A percentile compares a stretch with the other conserved stretches of the same genome.
Conservation (phyloP, 2,329 filamentous ascomycete species). For the Trichothecium roseum region DNA sequence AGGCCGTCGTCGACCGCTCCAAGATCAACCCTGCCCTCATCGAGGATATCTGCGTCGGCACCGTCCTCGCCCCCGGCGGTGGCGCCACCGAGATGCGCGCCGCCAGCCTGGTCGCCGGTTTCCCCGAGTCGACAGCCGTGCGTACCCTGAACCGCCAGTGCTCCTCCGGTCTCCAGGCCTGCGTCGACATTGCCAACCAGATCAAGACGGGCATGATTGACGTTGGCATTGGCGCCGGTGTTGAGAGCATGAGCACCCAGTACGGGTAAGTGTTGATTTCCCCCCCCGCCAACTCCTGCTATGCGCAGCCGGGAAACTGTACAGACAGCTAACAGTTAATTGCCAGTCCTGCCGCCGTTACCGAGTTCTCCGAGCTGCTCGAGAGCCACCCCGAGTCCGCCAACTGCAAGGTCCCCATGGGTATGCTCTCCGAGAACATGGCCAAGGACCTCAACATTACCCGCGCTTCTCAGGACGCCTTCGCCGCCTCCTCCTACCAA, state of each 20-base stretch:
- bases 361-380: slow-evolving; percentile 85
- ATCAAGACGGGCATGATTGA: slow-evolving; percentile 92
- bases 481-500: slow-evolving; percentile 85
- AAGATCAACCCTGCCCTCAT: slow-evolving; percentile 80
- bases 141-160: slow-evolving; percentile 90
- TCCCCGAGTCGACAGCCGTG: slow-evolving; percentile 76
- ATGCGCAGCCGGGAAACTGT: not conserved
- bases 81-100: slow-evolving; percentile 96
- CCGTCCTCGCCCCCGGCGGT: slow-evolving; percentile 83
- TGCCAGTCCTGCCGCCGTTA: slow-evolving; percentile 65
- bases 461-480: slow-evolving; percentile 74
- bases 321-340: slow-evolving; percentile 2
- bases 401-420: slow-evolving; percentile 98
- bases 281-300: not conserved
- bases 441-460: slow-evolving; percentile 70
- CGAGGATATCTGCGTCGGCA: slow-evolving; percentile 86
- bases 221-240: slow-evolving; percentile 83
- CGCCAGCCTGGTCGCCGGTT: slow-evolving; percentile 80
- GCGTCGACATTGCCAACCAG: slow-evolving; percentile 88
- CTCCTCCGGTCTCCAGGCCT: slow-evolving; percentile 84
- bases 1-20: slow-evolving; percentile 71
- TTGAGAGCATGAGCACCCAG: slow-evolving; percentile 90
- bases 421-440: slow-evolving; percentile 87
- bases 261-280: slow-evolving; percentile 56
- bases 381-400: slow-evolving; percentile 71